phyloP scores from a whole-genome alignment of 2,329 filamentous ascomycete genomes.

The Helicocarpus griseus region DNA sequence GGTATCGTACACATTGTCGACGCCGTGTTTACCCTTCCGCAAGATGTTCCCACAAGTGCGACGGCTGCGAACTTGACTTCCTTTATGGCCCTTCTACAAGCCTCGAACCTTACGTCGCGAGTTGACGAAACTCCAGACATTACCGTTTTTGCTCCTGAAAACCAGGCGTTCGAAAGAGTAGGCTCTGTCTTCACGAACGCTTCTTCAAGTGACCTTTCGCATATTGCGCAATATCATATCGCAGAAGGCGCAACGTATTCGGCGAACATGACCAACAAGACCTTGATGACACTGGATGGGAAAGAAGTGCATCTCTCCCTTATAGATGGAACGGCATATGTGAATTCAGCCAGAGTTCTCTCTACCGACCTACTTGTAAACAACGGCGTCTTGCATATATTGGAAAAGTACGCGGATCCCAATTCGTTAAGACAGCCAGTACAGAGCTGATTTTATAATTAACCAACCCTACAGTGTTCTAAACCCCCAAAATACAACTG shows the following conservation, averaged over 20 bases:
- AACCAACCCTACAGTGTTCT: conserved; percentile 37
- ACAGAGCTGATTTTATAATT: too few species aligned
- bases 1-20: conserved; percentile 48
- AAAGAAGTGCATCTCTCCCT: conserved; percentile 39
- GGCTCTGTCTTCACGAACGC: conserved; percentile 9
- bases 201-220: conserved; percentile 35
- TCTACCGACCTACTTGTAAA: conserved; percentile 41
- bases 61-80: conserved; percentile 37
- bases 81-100: conserved; percentile 38
- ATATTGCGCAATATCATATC: conserved; percentile 56
- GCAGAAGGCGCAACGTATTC: conserved; percentile 48
- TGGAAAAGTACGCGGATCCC: conserved; percentile 43
- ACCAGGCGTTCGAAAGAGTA: conserved; percentile 10
- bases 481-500: conserved; percentile 44
- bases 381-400: conserved; percentile 50
- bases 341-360: conserved; percentile 45
- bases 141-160: conserved; percentile 12
- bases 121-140: conserved; percentile 35
- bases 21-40: conserved; percentile 38
- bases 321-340: conserved; percentile 33
- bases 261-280: conserved; percentile 33
- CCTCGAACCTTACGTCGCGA: conserved; percentile 24
- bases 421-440: neutral
- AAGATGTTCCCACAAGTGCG: conserved; percentile 34
- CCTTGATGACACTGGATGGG: conserved; percentile 31